Conservation (phyloP, 2,329 filamentous ascomycete genomes). For the Ascochyta koolunga region DNA sequence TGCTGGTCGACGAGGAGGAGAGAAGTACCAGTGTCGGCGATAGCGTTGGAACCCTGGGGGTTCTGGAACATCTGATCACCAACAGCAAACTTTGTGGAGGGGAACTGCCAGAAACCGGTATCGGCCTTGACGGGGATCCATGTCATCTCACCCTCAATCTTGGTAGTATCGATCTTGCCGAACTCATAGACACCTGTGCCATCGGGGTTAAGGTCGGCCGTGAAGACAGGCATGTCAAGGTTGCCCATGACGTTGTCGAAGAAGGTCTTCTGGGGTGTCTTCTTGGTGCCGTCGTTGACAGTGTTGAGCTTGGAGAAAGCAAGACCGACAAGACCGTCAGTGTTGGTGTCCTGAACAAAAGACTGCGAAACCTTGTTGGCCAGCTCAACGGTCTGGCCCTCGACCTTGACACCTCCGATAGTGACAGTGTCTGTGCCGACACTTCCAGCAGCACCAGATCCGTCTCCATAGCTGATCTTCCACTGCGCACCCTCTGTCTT, state of each 20-base stretch:
- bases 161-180: slow-evolving; percentile 68
- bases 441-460: slow-evolving; percentile 65
- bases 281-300: slow-evolving; percentile 56
- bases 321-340: slow-evolving; percentile 73
- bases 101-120: slow-evolving; percentile 73
- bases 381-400: slow-evolving; percentile 70
- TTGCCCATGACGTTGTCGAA: slow-evolving; percentile 71
- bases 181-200: slow-evolving; percentile 74
- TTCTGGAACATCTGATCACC: slow-evolving; percentile 61
- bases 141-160: slow-evolving; percentile 67
- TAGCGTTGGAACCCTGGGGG: slow-evolving; percentile 53
- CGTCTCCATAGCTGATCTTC: slow-evolving; percentile 72
- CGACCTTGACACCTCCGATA: slow-evolving; percentile 68
- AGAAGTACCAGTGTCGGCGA: slow-evolving; percentile 65
- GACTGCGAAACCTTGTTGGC: slow-evolving; percentile 63
- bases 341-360: slow-evolving; percentile 65
- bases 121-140: slow-evolving; percentile 67
- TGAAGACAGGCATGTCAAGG: slow-evolving; percentile 71
- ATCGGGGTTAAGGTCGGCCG: slow-evolving; percentile 68
- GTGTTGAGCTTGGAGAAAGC: slow-evolving; percentile 71
- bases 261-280: slow-evolving; percentile 71
- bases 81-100: slow-evolving; percentile 63
- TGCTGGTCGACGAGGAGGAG: slow-evolving; percentile 64
- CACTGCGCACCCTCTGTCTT: slow-evolving; percentile 60
- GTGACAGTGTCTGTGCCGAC: slow-evolving; percentile 72